A percentile compares a stretch with the other conserved stretches of the same genome.
These are phyloP conservation scores for Saccharum hybrid DNA, from an alignment of 202 grass and related monocot genomes.

Conservation along the genomic window DNA sequence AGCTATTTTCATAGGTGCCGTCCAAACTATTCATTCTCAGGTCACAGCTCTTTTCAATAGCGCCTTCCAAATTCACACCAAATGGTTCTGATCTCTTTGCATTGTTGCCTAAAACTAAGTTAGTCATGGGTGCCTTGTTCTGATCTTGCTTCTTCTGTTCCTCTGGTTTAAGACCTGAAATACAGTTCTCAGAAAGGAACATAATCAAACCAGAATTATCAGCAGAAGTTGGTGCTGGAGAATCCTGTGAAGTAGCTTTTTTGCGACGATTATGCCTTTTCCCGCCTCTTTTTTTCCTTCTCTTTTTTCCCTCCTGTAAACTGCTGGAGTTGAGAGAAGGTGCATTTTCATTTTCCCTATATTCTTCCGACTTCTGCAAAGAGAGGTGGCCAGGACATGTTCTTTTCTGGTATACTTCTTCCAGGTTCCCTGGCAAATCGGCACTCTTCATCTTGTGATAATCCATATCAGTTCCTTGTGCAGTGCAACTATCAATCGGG, in stretches of 20 bases:
- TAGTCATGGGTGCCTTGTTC: neutral
- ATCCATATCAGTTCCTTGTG: conserved; percentile 21
- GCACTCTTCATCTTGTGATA: conserved; percentile 33
- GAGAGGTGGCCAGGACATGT: neutral
- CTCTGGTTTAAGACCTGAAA: conserved; percentile 17
- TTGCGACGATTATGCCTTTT: conserved; percentile 14
- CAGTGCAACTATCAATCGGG: neutral
- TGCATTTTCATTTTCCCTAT: conserved; percentile 20
- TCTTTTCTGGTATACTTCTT: conserved; percentile 11
- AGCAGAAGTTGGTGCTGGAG: conserved; percentile 1
- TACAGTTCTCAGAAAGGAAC: conserved; percentile 20
- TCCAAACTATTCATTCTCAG: neutral
- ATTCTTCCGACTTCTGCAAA: conserved; percentile 27
- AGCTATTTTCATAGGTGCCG: conserved; percentile 34
- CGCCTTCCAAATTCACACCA: conserved; percentile 21
- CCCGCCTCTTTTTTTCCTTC: conserved; percentile 23
- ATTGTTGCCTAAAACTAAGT: conserved; percentile 4
- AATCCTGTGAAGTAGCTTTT: conserved; percentile 3
- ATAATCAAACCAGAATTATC: conserved; percentile 10
- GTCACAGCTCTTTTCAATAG: conserved; percentile 38
- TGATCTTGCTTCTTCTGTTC: conserved; percentile 19
- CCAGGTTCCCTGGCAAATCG: neutral
- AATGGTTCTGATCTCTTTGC: conserved; percentile 3
- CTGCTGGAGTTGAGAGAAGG: conserved; percentile 28
- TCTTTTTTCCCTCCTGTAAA: conserved; percentile 36